Evolutionary conservation across 2,329 filamentous ascomycete species (phyloP).

Genomic region (Rhynchosporium agropyri): DNA sequence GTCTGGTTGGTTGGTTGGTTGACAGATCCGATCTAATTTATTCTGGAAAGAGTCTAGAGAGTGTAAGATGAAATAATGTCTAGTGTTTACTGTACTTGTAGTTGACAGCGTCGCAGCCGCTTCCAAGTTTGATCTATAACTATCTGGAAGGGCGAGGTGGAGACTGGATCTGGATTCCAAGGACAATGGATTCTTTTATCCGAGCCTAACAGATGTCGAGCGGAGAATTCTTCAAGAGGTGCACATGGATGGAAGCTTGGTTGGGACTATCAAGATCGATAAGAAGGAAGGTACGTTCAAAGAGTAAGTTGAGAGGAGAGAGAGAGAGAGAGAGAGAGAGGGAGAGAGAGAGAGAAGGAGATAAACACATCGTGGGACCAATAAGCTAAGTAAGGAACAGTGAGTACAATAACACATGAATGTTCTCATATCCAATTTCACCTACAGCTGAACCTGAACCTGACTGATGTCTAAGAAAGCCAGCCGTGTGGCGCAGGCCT

Average conservation of each 20-base stretch:
- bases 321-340: background rate
- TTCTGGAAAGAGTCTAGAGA: too few species aligned
- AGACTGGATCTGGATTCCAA: slow-evolving; percentile 5
- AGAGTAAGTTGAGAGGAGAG: background rate
- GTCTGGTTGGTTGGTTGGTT: slow-evolving; percentile 9
- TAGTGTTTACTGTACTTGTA: too few species aligned
- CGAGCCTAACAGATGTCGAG: slow-evolving; percentile 3
- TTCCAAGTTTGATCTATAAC: background rate
- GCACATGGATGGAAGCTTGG: slow-evolving; percentile 5
- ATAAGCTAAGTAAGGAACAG: background rate
- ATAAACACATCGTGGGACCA: too few species aligned
- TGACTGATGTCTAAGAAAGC: background rate
- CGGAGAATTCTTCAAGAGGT: slow-evolving; percentile 10
- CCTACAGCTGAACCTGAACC: background rate
- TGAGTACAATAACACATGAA: background rate
- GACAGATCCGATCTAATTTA: background rate
- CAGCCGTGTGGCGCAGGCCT: background rate
- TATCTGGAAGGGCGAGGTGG: background rate
- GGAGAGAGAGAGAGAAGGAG: background rate
- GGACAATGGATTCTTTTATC: slow-evolving; percentile 5
- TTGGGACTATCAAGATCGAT: background rate
- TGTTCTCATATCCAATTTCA: background rate
- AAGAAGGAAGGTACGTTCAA: background rate
- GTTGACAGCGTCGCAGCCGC: slow-evolving; percentile 5
- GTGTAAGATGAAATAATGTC: too few species aligned